These are phyloP conservation scores for Akebia trifoliata DNA, from an alignment of 164 flowering plant genomes.

Conservation along the genomic window DNA sequence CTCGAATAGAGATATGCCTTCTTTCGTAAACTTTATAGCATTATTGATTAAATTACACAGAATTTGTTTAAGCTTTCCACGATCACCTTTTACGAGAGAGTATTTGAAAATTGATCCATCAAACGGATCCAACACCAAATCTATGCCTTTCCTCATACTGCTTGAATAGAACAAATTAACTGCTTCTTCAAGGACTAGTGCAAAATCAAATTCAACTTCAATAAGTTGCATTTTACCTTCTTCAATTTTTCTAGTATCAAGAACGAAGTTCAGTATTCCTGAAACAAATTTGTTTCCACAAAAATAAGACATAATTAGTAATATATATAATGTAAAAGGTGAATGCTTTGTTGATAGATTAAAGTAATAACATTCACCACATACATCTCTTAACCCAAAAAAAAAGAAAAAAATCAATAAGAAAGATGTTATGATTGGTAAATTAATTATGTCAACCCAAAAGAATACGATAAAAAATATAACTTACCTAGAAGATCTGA, in stretches of 20 bases:
- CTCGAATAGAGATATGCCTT: conserved; percentile 58
- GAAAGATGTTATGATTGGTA: no score
- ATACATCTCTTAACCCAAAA: no score
- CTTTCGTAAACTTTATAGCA: conserved; percentile 77
- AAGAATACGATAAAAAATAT: no score
- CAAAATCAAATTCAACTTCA: conserved; percentile 59
- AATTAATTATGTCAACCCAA: no score
- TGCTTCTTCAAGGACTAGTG: conserved; percentile 58
- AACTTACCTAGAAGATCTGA: conserved; percentile 51
- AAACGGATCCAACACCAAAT: conserved; percentile 59
- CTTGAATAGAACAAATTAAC: conserved; percentile 56
- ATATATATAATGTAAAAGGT: no score
- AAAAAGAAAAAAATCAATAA: no score
- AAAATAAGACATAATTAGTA: no score
- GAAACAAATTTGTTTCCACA: neutral
- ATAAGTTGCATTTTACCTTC: conserved; percentile 79
- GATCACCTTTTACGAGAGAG: conserved; percentile 61
- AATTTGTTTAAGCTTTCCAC: conserved; percentile 58
- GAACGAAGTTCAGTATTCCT: conserved; percentile 75
- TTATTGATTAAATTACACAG: conserved; percentile 72
- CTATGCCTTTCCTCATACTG: conserved; percentile 65
- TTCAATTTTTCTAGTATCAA: conserved; percentile 83
- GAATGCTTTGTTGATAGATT: neutral
- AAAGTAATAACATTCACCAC: no score
- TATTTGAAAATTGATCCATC: conserved; percentile 51